Evolutionary conservation across 345 rosid genomes (phyloP), one percentile per base, ranked within the genome.

Genomic region (Melaleuca quinquenervia): DNA sequence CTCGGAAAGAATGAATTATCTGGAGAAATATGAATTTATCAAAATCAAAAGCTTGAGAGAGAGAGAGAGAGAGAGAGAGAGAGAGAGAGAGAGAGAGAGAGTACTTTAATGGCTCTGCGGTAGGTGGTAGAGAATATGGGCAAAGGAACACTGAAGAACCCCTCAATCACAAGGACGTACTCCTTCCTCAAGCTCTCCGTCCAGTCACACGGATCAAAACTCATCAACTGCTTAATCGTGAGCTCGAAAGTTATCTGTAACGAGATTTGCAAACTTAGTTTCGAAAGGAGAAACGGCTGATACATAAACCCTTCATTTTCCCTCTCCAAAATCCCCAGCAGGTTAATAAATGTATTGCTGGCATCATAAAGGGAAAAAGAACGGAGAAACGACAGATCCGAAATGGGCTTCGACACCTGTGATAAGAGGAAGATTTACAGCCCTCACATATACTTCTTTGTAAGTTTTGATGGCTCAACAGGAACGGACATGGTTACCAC

Each of bases 121-220:
- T 96, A 95, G 50, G 98, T 93, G 87, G 93, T 56, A 87, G 98
- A 96, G 86, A 96, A 93, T 74, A 96, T 88, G 27, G 96, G 96
- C 32, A 96, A 45, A 87, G 99, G 97, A 15, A 96, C 70, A 20
- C 93, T 89, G 93, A 96, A 96, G 85, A 96, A 96, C 83, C 98
- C 99, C 88, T 96, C 99, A 58, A 96, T 94, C 14, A 96, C 96
- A 32, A 96, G 95, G 26, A 95, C 91, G 85, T 95, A 96, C 88
- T 96, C 99, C 91, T 91, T 96, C 60, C 99, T 94, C 54, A 96
- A 87, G 54, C 92, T 90, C 89, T 96, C 98, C 49, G 91, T 96
- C 98, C 99, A 95, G 51, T 95, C 96, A 14, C 95, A 92, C 45
- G 99, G 99, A 88, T 95, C 99, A 86, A 91, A 93, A 86, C 98